A percentile compares a stretch with the other conserved stretches of the same genome.
Conservation (phyloP, 1,139 yeast species). For the Candida glucosophila region DNA sequence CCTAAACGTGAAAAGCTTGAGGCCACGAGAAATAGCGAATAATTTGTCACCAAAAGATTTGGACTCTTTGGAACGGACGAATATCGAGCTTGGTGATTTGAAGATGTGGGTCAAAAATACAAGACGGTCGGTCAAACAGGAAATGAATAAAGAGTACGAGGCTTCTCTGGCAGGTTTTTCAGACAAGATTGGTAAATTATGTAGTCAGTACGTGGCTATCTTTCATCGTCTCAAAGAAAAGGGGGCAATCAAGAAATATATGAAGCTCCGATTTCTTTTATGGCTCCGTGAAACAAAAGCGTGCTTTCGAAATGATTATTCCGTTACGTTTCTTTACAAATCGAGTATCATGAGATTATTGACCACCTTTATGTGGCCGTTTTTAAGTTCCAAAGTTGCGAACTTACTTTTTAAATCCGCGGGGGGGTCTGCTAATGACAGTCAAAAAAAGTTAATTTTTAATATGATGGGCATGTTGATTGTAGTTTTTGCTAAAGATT, state of each 20-base stretch:
- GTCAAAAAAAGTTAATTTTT: slow-evolving; percentile 18
- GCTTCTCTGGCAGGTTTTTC: too few relatives aligned
- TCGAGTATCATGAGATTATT: slow-evolving; percentile 21
- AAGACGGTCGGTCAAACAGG: slow-evolving; percentile 1
- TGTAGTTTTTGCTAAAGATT: slow-evolving; percentile 28
- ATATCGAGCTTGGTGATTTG: slow-evolving; percentile 6
- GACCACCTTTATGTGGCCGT: slow-evolving; percentile 36
- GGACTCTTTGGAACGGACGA: slow-evolving; percentile 18
- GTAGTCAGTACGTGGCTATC: too few relatives aligned
- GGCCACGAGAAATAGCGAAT: slow-evolving; percentile 33
- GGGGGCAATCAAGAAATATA: too few relatives aligned
- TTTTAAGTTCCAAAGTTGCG: slow-evolving; percentile 27
- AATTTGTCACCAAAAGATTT: slow-evolving; percentile 17
- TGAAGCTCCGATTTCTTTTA: slow-evolving; percentile 7
- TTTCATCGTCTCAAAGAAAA: too few relatives aligned
- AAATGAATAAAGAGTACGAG: slow-evolving; percentile 4
- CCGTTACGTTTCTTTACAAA: slow-evolving; percentile 14
- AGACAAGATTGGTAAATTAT: too few relatives aligned
- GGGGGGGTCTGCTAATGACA: slow-evolving; percentile 17
- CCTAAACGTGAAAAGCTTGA: slow-evolving; percentile 17
- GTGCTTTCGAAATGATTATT: slow-evolving; percentile 29
- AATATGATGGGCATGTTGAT: slow-evolving; percentile 26
- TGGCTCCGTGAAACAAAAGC: slow-evolving; percentile 20
- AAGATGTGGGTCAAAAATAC: slow-evolving; percentile 6
- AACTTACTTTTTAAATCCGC: slow-evolving; percentile 10